Evolutionary conservation across 805 yeast genomes (phyloP).

Genomic region (Lipomyces yamadae): DNA sequence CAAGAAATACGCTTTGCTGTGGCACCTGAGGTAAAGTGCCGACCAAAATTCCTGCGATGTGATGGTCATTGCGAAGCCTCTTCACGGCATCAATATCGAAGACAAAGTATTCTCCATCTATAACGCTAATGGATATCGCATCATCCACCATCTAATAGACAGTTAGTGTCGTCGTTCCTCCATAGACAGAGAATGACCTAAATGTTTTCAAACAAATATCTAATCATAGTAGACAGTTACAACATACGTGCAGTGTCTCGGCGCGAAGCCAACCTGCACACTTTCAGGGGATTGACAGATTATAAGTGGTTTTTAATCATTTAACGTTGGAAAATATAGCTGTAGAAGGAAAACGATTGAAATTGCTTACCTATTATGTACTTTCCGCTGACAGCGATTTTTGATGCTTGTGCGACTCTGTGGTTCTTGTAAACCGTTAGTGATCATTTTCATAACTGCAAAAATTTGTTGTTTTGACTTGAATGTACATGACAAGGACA

Average conservation of each 20-base stretch:
- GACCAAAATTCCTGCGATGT: conserved; percentile 73
- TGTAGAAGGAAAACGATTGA: not conserved
- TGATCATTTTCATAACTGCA: not conserved
- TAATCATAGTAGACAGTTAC: conserved; percentile 29
- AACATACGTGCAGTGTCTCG: conserved; percentile 17
- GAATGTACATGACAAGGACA: not conserved
- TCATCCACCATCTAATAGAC: not conserved
- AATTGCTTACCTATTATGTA: not conserved
- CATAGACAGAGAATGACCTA: not conserved
- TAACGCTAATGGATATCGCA: conserved; percentile 20
- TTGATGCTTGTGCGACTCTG: not conserved
- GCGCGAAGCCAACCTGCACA: conserved; percentile 5
- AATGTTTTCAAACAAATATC: not conserved
- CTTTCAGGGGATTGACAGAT: conserved; percentile 43
- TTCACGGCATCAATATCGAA: conserved; percentile 50
- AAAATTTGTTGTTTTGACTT: not conserved
- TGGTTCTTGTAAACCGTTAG: not conserved
- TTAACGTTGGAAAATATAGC: not conserved
- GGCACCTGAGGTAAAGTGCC: conserved; percentile 92
- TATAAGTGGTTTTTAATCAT: conserved; percentile 38
- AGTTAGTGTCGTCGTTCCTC: not conserved
- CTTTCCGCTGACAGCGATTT: not conserved
- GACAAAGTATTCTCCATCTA: conserved; percentile 36
- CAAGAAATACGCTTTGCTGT: conserved; percentile 87
- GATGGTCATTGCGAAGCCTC: conserved; percentile 57